Conservation (phyloP, 2,329 filamentous ascomycete genomes). For the Gnomoniopsis sp. region DNA sequence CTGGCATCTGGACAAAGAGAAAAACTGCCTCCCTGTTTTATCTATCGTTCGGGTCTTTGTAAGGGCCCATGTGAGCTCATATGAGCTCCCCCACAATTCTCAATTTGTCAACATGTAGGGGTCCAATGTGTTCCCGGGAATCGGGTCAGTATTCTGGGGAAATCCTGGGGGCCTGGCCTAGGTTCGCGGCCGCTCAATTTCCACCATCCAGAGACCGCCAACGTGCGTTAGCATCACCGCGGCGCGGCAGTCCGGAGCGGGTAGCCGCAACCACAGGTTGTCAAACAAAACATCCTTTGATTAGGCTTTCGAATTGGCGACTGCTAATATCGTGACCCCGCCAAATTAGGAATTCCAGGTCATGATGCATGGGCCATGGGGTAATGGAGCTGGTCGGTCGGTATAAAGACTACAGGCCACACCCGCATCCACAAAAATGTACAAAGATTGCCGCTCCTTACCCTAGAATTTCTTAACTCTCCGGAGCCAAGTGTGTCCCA, state of each 20-base stretch:
- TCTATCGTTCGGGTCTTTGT: no score
- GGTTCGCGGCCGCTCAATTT: background rate
- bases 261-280: constrained; percentile 3
- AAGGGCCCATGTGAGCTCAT: no score
- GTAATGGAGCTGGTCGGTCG: background rate
- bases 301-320: background rate
- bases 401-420: background rate
- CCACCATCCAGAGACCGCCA: constrained; percentile 15
- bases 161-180: background rate
- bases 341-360: no score
- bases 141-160: background rate
- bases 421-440: background rate
- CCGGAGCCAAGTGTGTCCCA: background rate
- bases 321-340: background rate
- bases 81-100: no score
- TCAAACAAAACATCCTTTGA: background rate
- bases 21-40: no score
- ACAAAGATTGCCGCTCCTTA: background rate
- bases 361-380: no score
- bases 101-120: no score
- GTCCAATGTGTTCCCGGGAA: background rate
- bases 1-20: no score
- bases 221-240: constrained; percentile 7
- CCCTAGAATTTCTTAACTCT: no score
- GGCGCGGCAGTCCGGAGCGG: constrained; percentile 15